Conservation (phyloP, 352 stramenopile species). For the Phytophthora pini region DNA sequence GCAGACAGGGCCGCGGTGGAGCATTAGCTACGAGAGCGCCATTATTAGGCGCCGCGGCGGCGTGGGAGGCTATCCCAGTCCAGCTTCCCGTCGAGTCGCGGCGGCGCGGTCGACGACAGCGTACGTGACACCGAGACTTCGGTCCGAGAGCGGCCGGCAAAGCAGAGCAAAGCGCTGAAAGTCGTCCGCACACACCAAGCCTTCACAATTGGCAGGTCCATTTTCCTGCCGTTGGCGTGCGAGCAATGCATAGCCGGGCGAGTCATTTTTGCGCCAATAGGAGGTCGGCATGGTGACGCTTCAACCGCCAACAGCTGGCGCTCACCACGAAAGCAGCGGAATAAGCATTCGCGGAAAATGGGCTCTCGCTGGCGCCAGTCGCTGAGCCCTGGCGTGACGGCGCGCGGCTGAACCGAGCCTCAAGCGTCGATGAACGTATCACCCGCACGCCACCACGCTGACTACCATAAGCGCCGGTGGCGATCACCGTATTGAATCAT, state of each 20-base stretch:
- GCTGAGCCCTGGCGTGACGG: background rate
- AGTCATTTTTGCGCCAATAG: constrained; percentile 14
- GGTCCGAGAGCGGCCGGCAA: background rate
- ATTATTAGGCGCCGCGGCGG: constrained; percentile 1
- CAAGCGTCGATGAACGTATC: constrained; percentile 19
- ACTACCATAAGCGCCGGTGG: background rate
- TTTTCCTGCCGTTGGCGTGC: constrained; percentile 22
- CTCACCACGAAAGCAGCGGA: constrained; percentile 27
- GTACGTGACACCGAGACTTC: constrained; percentile 12
- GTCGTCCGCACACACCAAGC: background rate
- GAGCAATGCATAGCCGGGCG: constrained; percentile 19
- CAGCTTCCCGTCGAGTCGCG: constrained; percentile 31
- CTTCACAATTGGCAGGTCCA: constrained; percentile 21
- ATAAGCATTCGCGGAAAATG: constrained; percentile 21
- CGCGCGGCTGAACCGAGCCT: constrained; percentile 11
- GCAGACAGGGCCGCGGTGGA: constrained; percentile 12
- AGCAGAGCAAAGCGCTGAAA: background rate
- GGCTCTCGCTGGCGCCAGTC: constrained; percentile 8
- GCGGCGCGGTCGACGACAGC: constrained; percentile 8
- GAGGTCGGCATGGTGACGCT: constrained; percentile 10
- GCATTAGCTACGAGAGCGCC: constrained; percentile 18
- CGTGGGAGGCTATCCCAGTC: constrained; percentile 12
- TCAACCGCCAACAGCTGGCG: constrained; percentile 22
- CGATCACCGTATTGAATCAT: constrained; percentile 4
- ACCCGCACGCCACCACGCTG: constrained; percentile 15